Percentiles rank a stretch among this genome's conserved stretches.
Evolutionary conservation across 768 basidiomycete species (phyloP).

Genomic region (Lactifluus hygrophoroides): DNA sequence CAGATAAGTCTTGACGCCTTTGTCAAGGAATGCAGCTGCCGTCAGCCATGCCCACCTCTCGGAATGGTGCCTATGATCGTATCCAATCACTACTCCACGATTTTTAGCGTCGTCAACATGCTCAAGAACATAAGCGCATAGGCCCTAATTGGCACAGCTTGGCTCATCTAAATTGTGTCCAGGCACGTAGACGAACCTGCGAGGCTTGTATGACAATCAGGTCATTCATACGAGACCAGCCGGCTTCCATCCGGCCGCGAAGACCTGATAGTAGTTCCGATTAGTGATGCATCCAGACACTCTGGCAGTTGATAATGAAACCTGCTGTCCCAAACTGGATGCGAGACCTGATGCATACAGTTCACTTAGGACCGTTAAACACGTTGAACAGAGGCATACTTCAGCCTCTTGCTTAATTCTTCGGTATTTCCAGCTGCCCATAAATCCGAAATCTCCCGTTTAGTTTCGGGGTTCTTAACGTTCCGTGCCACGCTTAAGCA

Average conservation of each 20-base stretch:
- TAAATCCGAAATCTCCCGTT: conserved; percentile 40
- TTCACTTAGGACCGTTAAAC: background rate
- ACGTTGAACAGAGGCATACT: conserved; percentile 27
- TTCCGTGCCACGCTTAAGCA: background rate
- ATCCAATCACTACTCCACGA: conserved; percentile 73
- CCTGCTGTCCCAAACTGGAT: conserved; percentile 89
- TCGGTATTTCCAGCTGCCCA: conserved; percentile 34
- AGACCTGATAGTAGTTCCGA: conserved; percentile 41
- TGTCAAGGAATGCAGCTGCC: conserved; percentile 56
- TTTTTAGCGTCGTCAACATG: conserved; percentile 42
- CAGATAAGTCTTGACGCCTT: conserved; percentile 61
- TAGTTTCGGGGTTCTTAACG: conserved; percentile 41
- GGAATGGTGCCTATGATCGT: conserved; percentile 81
- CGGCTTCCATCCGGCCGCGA: conserved; percentile 78
- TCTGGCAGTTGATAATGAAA: conserved; percentile 24
- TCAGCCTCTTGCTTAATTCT: conserved; percentile 51
- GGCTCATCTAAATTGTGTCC: background rate
- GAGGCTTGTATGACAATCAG: conserved; percentile 75
- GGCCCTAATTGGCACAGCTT: conserved; percentile 40
- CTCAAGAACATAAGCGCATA: conserved; percentile 60
- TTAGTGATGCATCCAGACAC: background rate
- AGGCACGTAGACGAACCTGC: conserved; percentile 39
- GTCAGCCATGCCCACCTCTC: conserved; percentile 70
- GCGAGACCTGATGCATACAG: conserved; percentile 40
- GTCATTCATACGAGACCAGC: conserved; percentile 90